Conservation (phyloP, 1,284 basidiomycete species). For the Trametes sp. region DNA sequence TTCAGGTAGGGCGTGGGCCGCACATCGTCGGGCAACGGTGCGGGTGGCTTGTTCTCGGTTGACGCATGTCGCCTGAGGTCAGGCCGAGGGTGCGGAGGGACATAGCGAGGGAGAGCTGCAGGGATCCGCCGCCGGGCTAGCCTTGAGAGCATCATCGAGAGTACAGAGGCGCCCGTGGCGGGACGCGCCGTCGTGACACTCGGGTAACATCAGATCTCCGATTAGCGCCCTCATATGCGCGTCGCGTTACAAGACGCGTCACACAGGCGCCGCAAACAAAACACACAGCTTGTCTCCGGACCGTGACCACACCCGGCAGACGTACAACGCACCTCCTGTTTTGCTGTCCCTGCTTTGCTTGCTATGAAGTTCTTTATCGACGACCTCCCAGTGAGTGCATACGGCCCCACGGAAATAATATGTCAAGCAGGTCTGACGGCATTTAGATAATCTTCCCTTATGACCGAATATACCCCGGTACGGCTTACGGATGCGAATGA, state of each 20-base stretch:
- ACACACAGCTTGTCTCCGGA: conserved; percentile 23
- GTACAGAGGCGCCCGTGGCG: conserved; percentile 22
- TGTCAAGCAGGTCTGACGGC: not conserved
- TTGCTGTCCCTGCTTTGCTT: conserved; percentile 2
- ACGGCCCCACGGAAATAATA: no score
- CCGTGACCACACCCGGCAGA: conserved; percentile 21
- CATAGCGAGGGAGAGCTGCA: conserved; percentile 16
- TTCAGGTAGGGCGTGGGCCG: conserved; percentile 36
- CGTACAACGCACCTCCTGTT: not conserved
- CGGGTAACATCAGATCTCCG: conserved; percentile 20
- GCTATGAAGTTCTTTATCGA: conserved; percentile 97
- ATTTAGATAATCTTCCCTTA: conserved; percentile 89
- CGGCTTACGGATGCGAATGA: conserved; percentile 23
- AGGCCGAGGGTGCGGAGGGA: conserved; percentile 11
- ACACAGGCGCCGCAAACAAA: conserved; percentile 15
- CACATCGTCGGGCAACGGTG: conserved; percentile 22
- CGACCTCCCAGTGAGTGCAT: conserved; percentile 78
- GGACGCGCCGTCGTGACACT: conserved; percentile 20
- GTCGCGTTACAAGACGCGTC: conserved; percentile 19
- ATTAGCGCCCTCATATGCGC: conserved; percentile 10
- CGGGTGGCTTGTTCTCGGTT: conserved; percentile 14
- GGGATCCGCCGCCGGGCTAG: conserved; percentile 26
- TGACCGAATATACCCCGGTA: conserved; percentile 88
- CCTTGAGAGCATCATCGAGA: conserved; percentile 34
- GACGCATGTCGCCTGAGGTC: conserved; percentile 25